A percentile compares a stretch with the other conserved stretches of the same genome.
phyloP scores from a whole-genome alignment of 176 grass and related monocot genomes.

The Oryza punctata region DNA sequence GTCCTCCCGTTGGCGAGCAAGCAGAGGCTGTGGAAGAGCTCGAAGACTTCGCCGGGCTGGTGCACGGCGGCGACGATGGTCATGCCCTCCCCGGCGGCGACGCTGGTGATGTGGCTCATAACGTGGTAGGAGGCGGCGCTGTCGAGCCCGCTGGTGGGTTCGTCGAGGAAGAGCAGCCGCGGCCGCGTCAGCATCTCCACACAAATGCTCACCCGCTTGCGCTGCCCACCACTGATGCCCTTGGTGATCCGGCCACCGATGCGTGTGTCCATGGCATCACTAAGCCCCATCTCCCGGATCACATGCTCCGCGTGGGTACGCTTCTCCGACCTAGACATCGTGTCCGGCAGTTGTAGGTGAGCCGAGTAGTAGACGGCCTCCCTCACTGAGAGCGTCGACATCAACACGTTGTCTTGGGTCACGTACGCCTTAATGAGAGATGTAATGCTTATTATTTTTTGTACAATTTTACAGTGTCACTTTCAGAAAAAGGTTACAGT shows the following conservation, averaged over 20 bases:
- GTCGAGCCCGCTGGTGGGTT: conserved; percentile 94
- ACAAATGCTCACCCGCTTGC: conserved; percentile 63
- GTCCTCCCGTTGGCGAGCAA: conserved; percentile 52
- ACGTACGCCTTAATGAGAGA: conserved; percentile 59
- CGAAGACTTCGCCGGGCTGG: conserved; percentile 64
- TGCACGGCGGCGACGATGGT: conserved; percentile 58
- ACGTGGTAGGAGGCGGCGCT: conserved; percentile 68
- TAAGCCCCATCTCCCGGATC: conserved; percentile 64
- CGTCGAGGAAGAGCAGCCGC: conserved; percentile 76
- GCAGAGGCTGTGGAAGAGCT: conserved; percentile 54
- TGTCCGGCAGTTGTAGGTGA: conserved; percentile 60
- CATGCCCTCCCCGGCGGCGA: conserved; percentile 35
- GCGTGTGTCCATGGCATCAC: conserved; percentile 51
- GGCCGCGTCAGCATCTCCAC: conserved; percentile 63
- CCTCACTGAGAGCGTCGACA: conserved; percentile 60
- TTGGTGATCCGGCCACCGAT: conserved; percentile 53
- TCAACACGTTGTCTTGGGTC: conserved; percentile 72
- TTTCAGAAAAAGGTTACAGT: too few species aligned
- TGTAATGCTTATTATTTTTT: not conserved
- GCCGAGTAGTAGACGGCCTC: conserved; percentile 66
- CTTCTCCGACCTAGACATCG: conserved; percentile 50
- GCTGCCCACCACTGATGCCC: conserved; percentile 62
- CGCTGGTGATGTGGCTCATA: conserved; percentile 43
- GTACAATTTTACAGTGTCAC: too few species aligned
- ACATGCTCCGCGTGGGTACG: conserved; percentile 36